Evolutionary conservation across 768 basidiomycete species (phyloP).

Genomic region (Leccinum rimulosum): DNA sequence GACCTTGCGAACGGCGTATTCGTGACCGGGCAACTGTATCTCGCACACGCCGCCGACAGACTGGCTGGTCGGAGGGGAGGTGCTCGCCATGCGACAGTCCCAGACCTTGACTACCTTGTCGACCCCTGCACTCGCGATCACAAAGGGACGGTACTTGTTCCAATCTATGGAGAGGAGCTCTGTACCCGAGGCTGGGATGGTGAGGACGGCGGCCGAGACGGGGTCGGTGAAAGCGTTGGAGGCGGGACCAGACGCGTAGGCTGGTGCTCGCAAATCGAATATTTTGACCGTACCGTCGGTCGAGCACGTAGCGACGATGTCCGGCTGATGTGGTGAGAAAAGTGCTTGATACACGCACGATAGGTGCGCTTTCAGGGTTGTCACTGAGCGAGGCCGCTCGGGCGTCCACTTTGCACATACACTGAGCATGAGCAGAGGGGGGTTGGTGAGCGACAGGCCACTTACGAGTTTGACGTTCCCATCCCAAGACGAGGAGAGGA

Average conservation of each 20-base stretch:
- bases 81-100: slow-evolving; percentile 84
- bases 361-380: slow-evolving; percentile 79
- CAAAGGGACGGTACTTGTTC: slow-evolving; percentile 86
- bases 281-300: slow-evolving; percentile 82
- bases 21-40: slow-evolving; percentile 73
- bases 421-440: neutral
- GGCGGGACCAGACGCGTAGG: slow-evolving; percentile 51
- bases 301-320: slow-evolving; percentile 78
- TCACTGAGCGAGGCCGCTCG: slow-evolving; percentile 72
- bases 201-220: slow-evolving; percentile 67
- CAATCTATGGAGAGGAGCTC: slow-evolving; percentile 85
- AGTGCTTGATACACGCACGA: slow-evolving; percentile 87
- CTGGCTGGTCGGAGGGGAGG: slow-evolving; percentile 42
- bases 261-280: slow-evolving; percentile 72
- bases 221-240: slow-evolving; percentile 63
- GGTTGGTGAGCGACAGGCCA: slow-evolving; percentile 6
- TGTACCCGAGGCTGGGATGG: slow-evolving; percentile 71
- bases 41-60: slow-evolving; percentile 74
- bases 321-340: slow-evolving; percentile 91
- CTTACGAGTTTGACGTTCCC: slow-evolving; percentile 83
- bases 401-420: slow-evolving; percentile 71
- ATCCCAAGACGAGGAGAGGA: slow-evolving; percentile 91
- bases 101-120: slow-evolving; percentile 76
- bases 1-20: slow-evolving; percentile 86
- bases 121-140: slow-evolving; percentile 76